A percentile compares a stretch with the other conserved stretches of the same genome.
Conservation (phyloP, 768 basidiomycete genomes). For the Kwoniella dendrophila region DNA sequence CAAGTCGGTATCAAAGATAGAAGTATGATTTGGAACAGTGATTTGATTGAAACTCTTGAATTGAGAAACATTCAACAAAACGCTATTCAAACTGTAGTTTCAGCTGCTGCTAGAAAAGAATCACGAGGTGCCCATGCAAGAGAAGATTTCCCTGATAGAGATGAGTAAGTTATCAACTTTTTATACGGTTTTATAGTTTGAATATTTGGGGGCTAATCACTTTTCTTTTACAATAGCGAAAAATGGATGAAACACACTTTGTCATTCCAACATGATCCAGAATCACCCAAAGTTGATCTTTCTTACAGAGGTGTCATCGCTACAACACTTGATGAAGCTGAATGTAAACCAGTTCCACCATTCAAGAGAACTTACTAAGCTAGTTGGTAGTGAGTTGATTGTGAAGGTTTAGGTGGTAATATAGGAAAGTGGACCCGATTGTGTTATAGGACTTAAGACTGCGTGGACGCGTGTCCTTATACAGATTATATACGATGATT, state of each 20-base stretch:
- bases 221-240: slow-evolving; percentile 27
- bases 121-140: slow-evolving; percentile 98
- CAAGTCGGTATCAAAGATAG: slow-evolving; percentile 96
- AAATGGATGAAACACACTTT: slow-evolving; percentile 66
- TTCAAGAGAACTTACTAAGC: slow-evolving; percentile 66
- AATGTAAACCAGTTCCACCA: slow-evolving; percentile 95
- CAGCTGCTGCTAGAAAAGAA: slow-evolving; percentile 80
- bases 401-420: too few species aligned
- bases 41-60: slow-evolving; percentile 95
- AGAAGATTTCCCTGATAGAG: slow-evolving; percentile 98
- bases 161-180: slow-evolving; percentile 62
- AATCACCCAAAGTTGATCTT: slow-evolving; percentile 80
- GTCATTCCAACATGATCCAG: slow-evolving; percentile 80
- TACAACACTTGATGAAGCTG: slow-evolving; percentile 87
- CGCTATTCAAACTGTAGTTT: slow-evolving; percentile 91
- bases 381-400: slow-evolving; percentile 13
- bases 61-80: slow-evolving; percentile 93
- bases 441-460: too few species aligned
- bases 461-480: too few species aligned
- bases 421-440: too few species aligned
- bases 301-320: slow-evolving; percentile 84
- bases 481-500: too few species aligned
- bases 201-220: slow-evolving; percentile 10
- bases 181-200: not conserved
- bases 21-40: slow-evolving; percentile 99